Conservation (phyloP, 148 eudicot species). For the Chenopodium suecicum region DNA sequence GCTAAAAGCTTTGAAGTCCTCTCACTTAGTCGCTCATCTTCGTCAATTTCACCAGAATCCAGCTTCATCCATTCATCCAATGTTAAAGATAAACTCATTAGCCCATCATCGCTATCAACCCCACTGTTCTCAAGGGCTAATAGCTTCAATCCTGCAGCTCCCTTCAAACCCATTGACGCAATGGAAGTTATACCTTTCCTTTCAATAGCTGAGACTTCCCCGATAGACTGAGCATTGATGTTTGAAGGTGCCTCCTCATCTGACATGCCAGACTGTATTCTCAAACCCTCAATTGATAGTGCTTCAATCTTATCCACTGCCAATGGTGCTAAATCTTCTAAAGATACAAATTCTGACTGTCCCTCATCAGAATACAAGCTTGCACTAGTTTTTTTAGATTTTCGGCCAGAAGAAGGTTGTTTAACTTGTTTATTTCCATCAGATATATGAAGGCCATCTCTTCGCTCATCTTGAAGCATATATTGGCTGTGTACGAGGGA, state of each 20-base stretch:
- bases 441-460: conserved; percentile 25
- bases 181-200: conserved; percentile 45
- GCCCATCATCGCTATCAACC: conserved; percentile 49
- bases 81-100: conserved; percentile 48
- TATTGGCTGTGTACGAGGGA: conserved; percentile 50
- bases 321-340: conserved; percentile 94
- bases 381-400: conserved; percentile 39
- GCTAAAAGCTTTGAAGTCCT: conserved; percentile 46
- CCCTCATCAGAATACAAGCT: conserved; percentile 29
- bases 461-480: conserved; percentile 38
- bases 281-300: conserved; percentile 85
- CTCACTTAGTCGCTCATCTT: conserved; percentile 46
- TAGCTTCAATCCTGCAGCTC: conserved; percentile 87
- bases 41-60: conserved; percentile 50
- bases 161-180: conserved; percentile 68
- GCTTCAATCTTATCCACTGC: conserved; percentile 97
- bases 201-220: conserved; percentile 58
- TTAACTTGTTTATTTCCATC: conserved; percentile 34
- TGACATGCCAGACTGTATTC: conserved; percentile 91
- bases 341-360: conserved; percentile 67
- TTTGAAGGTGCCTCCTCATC: conserved; percentile 75
- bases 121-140: conserved; percentile 52
- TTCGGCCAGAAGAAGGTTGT: conserved; percentile 36
- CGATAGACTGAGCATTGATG: conserved; percentile 51
- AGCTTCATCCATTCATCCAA: conserved; percentile 63